Conservation (phyloP, 208 protist genomes). For the Trypanosoma avium region DNA sequence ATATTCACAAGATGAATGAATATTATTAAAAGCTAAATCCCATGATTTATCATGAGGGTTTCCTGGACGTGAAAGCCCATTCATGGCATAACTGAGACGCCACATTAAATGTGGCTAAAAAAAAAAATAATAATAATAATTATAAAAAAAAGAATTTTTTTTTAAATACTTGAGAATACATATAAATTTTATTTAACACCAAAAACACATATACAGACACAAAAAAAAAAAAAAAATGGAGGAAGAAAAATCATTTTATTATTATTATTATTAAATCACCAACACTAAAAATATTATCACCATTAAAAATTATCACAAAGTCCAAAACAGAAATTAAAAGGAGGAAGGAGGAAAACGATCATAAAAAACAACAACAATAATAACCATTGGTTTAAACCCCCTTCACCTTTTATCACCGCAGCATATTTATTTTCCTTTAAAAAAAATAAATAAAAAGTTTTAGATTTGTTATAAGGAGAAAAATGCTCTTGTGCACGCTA, state of each 20-base stretch:
- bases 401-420: not conserved
- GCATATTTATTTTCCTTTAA: not conserved
- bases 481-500: not conserved
- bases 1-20: not conserved
- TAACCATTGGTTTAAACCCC: no score
- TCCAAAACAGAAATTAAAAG: no score
- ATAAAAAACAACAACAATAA: no score
- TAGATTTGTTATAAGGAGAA: not conserved
- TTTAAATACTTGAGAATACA: no score
- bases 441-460: not conserved
- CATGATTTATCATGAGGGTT: not conserved
- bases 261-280: not conserved
- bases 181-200: not conserved
- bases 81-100: conserved; percentile 11
- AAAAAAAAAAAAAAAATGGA: not conserved
- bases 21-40: not conserved
- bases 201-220: not conserved
- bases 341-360: no score
- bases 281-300: not conserved
- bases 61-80: not conserved
- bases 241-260: not conserved
- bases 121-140: not conserved
- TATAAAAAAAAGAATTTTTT: not conserved
- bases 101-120: conserved; percentile 5
- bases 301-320: not conserved